Evolutionary conservation across 768 basidiomycete genomes (phyloP).

Genomic region (Kwoniella bestiolae): DNA sequence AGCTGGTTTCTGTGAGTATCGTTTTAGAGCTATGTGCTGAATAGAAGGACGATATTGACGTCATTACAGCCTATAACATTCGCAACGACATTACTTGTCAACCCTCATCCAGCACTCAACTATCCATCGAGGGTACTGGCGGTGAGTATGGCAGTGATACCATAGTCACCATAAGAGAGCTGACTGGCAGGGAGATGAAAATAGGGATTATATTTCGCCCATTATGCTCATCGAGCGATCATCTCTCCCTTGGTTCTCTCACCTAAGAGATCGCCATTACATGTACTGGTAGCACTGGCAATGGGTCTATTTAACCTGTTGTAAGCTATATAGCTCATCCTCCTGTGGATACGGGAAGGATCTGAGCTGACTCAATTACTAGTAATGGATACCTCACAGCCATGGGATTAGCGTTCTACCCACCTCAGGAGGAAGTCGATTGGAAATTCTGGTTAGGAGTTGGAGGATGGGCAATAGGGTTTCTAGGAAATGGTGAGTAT

Average conservation of each 20-base stretch:
- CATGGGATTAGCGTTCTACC: conserved; percentile 38
- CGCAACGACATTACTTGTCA: conserved; percentile 30
- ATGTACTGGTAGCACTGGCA: conserved; percentile 67
- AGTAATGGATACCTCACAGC: conserved; percentile 47
- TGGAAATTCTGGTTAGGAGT: conserved; percentile 68
- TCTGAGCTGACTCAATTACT: background rate
- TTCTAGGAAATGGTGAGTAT: conserved; percentile 67
- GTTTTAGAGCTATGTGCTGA: background rate
- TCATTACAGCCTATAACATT: conserved; percentile 47
- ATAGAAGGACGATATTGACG: background rate
- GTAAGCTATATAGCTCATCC: conserved; percentile 64
- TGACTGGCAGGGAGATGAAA: background rate
- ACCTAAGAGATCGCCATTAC: conserved; percentile 70
- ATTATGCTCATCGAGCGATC: conserved; percentile 83
- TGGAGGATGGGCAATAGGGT: conserved; percentile 70
- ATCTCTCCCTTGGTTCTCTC: conserved; percentile 80
- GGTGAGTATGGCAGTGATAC: conserved; percentile 22
- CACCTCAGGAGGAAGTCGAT: conserved; percentile 19
- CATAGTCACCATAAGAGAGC: background rate
- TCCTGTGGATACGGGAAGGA: too few species aligned
- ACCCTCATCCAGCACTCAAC: conserved; percentile 19
- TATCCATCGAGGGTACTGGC: conserved; percentile 27
- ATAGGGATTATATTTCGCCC: conserved; percentile 65
- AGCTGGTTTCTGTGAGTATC: conserved; percentile 50
- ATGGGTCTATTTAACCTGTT: conserved; percentile 70